phyloP scores from a whole-genome alignment of 331 rosid genomes.

The Telfairia occidentalis region DNA sequence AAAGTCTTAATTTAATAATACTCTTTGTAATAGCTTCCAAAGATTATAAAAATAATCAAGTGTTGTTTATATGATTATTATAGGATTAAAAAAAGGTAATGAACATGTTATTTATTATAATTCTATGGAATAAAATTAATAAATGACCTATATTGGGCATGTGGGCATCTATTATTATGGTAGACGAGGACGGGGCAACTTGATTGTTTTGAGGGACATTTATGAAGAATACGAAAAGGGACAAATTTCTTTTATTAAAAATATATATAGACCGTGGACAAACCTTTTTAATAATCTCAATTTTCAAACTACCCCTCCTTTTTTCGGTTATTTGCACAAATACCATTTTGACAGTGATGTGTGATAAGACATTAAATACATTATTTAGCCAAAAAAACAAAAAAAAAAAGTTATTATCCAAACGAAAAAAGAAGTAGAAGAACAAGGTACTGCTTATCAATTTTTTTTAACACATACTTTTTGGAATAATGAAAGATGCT shows the following conservation, averaged over 20 bases:
- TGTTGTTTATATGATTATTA: too few species aligned
- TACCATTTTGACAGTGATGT: background rate
- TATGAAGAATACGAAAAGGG: background rate
- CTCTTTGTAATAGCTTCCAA: too few species aligned
- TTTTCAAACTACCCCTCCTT: background rate
- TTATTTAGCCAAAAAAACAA: background rate
- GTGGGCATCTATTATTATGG: background rate
- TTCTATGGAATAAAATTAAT: background rate
- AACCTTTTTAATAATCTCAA: background rate
- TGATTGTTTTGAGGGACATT: background rate
- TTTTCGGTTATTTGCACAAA: background rate
- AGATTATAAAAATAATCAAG: too few species aligned
- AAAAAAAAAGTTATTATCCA: too few species aligned
- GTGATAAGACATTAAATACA: background rate
- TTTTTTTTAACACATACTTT: too few species aligned
- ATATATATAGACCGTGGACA: background rate
- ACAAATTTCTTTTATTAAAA: background rate
- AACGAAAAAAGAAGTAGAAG: too few species aligned
- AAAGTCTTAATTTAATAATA: too few species aligned
- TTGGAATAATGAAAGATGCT: too few species aligned
- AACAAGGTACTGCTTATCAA: too few species aligned
- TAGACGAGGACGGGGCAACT: background rate
- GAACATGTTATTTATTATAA: background rate
- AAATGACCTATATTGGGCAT: background rate
- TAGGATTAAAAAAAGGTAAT: too few species aligned